Evolutionary conservation across 2,329 filamentous ascomycete genomes (phyloP).

Genomic region (Trematosphaeria pertusa): DNA sequence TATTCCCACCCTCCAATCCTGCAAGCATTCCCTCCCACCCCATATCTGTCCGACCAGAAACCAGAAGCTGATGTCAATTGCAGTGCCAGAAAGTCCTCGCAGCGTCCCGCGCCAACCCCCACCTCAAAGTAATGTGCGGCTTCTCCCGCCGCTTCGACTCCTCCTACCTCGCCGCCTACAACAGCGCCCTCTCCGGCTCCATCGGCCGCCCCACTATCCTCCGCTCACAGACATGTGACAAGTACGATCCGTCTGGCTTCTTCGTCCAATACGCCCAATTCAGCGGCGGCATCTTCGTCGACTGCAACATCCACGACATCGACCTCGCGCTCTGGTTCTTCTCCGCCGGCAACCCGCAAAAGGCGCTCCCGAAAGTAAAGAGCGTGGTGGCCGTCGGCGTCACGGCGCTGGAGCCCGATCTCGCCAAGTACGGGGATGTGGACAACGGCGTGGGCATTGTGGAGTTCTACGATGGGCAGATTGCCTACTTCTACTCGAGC

Average conservation of each 20-base stretch:
- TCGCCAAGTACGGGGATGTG: slow-evolving; percentile 64
- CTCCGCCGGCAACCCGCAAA: slow-evolving; percentile 25
- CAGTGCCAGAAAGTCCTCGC: slow-evolving; percentile 68
- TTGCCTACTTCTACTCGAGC: slow-evolving; percentile 69
- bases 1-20: not conserved
- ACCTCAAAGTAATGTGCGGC: slow-evolving; percentile 71
- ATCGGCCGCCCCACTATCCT: slow-evolving; percentile 68
- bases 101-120: slow-evolving; percentile 61
- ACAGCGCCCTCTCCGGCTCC: slow-evolving; percentile 59
- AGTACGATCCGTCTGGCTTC: slow-evolving; percentile 69
- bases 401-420: slow-evolving; percentile 65
- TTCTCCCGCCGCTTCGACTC: slow-evolving; percentile 72
- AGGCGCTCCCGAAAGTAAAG: slow-evolving; percentile 56
- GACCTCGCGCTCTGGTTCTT: slow-evolving; percentile 71
- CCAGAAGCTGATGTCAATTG: slow-evolving; percentile 7
- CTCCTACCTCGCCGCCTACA: slow-evolving; percentile 67
- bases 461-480: slow-evolving; percentile 69
- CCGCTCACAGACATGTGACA: slow-evolving; percentile 72
- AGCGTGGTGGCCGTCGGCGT: slow-evolving; percentile 64
- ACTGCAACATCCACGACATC: slow-evolving; percentile 75
- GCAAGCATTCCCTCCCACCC: not conserved
- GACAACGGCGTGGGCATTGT: slow-evolving; percentile 70
- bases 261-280: slow-evolving; percentile 72
- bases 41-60: not conserved
- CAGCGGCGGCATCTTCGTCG: slow-evolving; percentile 73